Percentiles rank a stretch among this genome's conserved stretches.
Conservation (phyloP, 2,329 filamentous ascomycete species). For the Myriosclerotinia curreyana region DNA sequence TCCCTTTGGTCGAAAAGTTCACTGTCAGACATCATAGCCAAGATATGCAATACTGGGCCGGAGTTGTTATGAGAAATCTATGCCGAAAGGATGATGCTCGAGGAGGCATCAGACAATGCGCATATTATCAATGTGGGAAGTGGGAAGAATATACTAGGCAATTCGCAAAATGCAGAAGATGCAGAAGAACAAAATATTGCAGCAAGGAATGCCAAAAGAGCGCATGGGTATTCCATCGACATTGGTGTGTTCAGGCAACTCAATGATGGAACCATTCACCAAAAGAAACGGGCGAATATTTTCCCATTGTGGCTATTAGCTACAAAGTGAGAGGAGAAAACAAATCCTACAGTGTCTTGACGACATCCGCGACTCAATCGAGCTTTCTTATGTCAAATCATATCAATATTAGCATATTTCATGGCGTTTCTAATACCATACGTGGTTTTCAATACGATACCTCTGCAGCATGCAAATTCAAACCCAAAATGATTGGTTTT, state of each 20-base stretch:
- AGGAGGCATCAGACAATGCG: constrained; percentile 93
- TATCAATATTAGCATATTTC: constrained; percentile 20
- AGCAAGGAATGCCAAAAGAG: constrained; percentile 99
- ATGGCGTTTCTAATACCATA: constrained; percentile 21
- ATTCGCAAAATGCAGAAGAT: constrained; percentile 96
- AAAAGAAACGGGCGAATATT: neutral
- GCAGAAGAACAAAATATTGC: constrained; percentile 96
- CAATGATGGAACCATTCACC: constrained; percentile 27
- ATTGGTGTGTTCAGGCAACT: constrained; percentile 84
- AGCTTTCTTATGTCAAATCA: constrained; percentile 19
- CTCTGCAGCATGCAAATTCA: constrained; percentile 20
- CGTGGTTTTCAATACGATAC: constrained; percentile 17
- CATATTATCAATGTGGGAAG: constrained; percentile 96
- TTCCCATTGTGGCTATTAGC: neutral
- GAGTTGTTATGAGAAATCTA: constrained; percentile 97
- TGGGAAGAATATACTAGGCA: constrained; percentile 97
- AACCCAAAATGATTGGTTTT: constrained; percentile 12
- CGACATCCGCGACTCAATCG: constrained; percentile 18
- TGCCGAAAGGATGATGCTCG: constrained; percentile 96
- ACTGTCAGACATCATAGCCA: constrained; percentile 92
- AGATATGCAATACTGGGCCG: constrained; percentile 99
- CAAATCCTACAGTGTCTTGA: constrained; percentile 21
- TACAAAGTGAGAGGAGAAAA: neutral
- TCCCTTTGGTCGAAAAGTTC: constrained; percentile 96
- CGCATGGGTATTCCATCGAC: constrained; percentile 95